Base-by-base conservation (phyloP, 495 filamentous ascomycete genomes). In the Copromyces sp. region DNA sequence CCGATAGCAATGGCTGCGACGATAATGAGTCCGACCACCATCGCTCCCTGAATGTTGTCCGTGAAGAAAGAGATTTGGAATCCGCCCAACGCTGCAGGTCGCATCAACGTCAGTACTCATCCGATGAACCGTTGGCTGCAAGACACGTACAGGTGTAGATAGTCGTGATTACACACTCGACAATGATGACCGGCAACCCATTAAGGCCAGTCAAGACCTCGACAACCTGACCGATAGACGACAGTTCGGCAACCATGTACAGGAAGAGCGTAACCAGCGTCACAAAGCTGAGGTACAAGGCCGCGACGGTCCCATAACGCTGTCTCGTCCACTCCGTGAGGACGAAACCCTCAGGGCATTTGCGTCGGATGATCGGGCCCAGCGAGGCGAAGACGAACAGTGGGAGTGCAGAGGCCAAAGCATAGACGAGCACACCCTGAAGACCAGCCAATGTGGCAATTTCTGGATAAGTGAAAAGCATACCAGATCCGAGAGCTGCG, bases 161-260 rank as follows among this genome's bases (percentile, higher is more conserved):
- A 16, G 92, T 91, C 2, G 91, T 93, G 68, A 94, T 85, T 45
- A 84, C 79, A 78, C 90, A 91, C 75, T 94, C 84, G 2, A 92
- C 90, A 76, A 94, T 91, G 68, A 93, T 83, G 24, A 90, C 87
- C 11, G 91, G 90, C n/a, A 93, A 82, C 4, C 89, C 89, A 73
- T 93, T 82, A 71, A 94, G 82, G 14, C 91, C 91, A 3, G 92
- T 92, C 75, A 94, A 79, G n/a, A 87, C 83, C 69, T 80, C 88
- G 75, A 93, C 83, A 69, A 93, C 92, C 77, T 93, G 91, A 69
- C 91, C 89, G 29, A 94, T 79, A 9, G 90, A 88, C 39, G 90
- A 92, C 59, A 93, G 83, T 79, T 94, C 91, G 11, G 91, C 89
- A 8, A 93, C 89, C 92, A 94, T 93, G 83, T 93, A 93, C 39